Evolutionary conservation across 495 filamentous ascomycete genomes (phyloP).

Genomic region (Penicillium paradoxum): DNA sequence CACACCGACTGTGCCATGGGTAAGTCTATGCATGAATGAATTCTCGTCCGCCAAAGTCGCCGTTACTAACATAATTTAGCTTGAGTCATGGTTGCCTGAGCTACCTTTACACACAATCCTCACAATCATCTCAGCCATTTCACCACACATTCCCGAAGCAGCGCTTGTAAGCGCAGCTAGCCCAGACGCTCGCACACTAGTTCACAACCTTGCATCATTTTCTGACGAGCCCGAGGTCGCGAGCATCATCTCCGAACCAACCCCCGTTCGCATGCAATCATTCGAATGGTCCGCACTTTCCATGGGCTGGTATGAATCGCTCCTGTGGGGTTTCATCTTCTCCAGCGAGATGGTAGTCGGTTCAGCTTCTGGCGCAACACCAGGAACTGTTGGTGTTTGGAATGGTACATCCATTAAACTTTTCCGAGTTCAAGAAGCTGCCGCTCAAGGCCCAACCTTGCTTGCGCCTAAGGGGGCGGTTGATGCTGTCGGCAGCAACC

Average conservation of each 20-base stretch:
- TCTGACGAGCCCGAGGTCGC: slow-evolving; percentile 56
- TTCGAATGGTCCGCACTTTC: slow-evolving; percentile 94
- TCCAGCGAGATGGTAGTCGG: slow-evolving; percentile 81
- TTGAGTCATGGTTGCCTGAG: slow-evolving; percentile 90
- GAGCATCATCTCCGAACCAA: slow-evolving; percentile 62
- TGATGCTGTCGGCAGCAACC: slow-evolving; percentile 88
- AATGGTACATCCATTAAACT: slow-evolving; percentile 83
- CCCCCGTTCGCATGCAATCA: slow-evolving; percentile 71
- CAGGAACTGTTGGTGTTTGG: slow-evolving; percentile 90
- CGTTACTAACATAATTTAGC: slow-evolving; percentile 49
- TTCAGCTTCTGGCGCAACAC: slow-evolving; percentile 42
- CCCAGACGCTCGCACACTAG: slow-evolving; percentile 35
- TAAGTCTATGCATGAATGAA: slow-evolving; percentile 31
- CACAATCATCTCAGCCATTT: slow-evolving; percentile 61
- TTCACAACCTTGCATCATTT: slow-evolving; percentile 55
- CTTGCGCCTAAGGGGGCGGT: slow-evolving; percentile 85
- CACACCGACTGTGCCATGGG: slow-evolving; percentile 70
- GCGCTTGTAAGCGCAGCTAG: slow-evolving; percentile 32
- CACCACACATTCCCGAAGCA: slow-evolving; percentile 42
- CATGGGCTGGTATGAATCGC: slow-evolving; percentile 92
- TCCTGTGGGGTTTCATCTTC: slow-evolving; percentile 96
- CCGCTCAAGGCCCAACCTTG: slow-evolving; percentile 71
- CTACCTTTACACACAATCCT: slow-evolving; percentile 88
- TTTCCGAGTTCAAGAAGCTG: slow-evolving; percentile 84
- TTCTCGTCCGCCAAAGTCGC: not conserved